Conservation (phyloP, 2,329 filamentous ascomycete species). For the Pseudogymnoascus sp. region DNA sequence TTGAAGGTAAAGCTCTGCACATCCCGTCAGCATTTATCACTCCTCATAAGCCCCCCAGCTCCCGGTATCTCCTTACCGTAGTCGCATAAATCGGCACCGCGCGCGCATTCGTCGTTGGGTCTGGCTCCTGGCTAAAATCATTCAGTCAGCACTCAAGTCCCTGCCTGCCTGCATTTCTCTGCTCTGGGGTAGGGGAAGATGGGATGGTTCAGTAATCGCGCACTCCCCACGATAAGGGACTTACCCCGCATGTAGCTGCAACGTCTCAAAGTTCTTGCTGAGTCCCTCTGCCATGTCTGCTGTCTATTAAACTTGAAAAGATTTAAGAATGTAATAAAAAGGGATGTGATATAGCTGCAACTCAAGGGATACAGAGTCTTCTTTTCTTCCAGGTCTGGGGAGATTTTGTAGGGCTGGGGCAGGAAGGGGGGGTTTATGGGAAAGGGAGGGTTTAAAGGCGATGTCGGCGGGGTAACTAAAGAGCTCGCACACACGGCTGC, state of each 20-base stretch:
- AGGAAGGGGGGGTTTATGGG: not conserved
- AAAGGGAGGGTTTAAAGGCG: not conserved
- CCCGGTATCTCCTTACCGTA: constrained; percentile 44
- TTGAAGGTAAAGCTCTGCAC: constrained; percentile 80
- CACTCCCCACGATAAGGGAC: constrained; percentile 16
- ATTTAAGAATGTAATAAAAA: not conserved
- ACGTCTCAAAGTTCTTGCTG: constrained; percentile 68
- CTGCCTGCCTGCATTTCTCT: too few relatives aligned
- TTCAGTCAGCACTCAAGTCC: constrained; percentile 13
- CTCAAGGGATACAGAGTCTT: not conserved
- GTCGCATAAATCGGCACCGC: constrained; percentile 96
- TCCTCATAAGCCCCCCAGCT: not conserved
- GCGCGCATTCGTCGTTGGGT: constrained; percentile 74
- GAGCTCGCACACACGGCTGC: not conserved
- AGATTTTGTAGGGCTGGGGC: not conserved
- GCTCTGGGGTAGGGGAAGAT: constrained; percentile 11
- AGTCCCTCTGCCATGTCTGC: constrained; percentile 29
- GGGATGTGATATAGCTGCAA: not conserved
- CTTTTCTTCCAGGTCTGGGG: not conserved
- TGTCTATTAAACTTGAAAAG: not conserved
- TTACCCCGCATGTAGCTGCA: constrained; percentile 80
- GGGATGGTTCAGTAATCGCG: not conserved
- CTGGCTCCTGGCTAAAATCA: constrained; percentile 63
- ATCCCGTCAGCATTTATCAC: constrained; percentile 10
- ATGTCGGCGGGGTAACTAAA: not conserved